These are phyloP conservation scores for Suillus weaverae DNA, from an alignment of 768 basidiomycete genomes.

Conservation along the genomic window DNA sequence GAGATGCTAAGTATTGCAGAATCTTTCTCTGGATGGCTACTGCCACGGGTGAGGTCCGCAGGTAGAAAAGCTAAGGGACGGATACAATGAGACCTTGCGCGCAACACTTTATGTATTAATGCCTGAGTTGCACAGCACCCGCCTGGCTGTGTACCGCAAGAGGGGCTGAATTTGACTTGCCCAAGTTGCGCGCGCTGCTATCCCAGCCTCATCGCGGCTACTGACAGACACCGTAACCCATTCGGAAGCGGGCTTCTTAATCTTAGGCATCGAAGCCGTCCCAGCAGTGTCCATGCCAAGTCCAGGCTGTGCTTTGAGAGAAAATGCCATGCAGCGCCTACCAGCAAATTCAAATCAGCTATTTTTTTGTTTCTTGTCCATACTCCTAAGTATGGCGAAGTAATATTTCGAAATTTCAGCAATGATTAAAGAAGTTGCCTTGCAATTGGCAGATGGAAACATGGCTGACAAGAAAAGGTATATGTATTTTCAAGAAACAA, in stretches of 20 bases:
- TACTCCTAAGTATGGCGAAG: background rate
- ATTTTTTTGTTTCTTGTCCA: background rate
- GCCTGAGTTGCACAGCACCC: background rate
- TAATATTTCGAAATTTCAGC: background rate
- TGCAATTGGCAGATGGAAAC: background rate
- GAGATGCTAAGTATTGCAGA: background rate
- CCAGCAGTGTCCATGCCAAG: background rate
- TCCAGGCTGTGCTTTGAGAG: background rate
- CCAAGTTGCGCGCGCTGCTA: background rate
- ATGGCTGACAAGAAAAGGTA: background rate
- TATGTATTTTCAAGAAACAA: background rate
- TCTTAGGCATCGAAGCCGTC: background rate
- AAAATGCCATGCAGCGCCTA: background rate
- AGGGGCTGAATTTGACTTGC: background rate
- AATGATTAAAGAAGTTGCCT: background rate
- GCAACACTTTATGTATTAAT: background rate
- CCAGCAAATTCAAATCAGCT: background rate
- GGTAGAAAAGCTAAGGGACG: background rate
- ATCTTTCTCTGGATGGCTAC: background rate
- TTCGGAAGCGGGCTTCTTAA: background rate
- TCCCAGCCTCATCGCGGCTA: background rate
- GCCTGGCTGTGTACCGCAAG: background rate
- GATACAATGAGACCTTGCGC: background rate
- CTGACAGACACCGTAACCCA: background rate
- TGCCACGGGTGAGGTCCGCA: background rate